Percentiles rank a stretch among this genome's conserved stretches.
phyloP scores from a whole-genome alignment of 495 filamentous ascomycete species.

The Amniculicola lignicola region DNA sequence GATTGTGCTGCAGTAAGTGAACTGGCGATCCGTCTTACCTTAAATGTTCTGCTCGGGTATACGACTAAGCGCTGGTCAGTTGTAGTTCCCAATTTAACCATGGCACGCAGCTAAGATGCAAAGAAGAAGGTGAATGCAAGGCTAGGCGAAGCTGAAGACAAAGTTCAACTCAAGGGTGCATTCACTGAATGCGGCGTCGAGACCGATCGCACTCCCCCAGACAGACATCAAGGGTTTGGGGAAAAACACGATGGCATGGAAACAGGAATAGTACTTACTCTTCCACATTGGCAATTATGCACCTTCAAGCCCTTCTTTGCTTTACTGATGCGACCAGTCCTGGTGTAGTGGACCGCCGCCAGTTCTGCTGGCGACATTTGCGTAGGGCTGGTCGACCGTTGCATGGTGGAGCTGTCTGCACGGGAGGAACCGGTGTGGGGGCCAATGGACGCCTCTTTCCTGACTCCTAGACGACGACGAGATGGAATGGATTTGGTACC shows the following conservation, averaged over 20 bases:
- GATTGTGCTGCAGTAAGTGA: not conserved
- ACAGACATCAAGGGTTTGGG: not conserved
- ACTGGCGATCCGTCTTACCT: slow-evolving; percentile 49
- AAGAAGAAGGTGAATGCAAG: not conserved
- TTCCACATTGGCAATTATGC: slow-evolving; percentile 43
- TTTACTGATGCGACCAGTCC: slow-evolving; percentile 43
- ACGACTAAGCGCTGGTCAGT: slow-evolving; percentile 34
- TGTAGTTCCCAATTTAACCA: not conserved
- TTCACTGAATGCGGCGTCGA: not conserved
- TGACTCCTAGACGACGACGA: slow-evolving; percentile 30
- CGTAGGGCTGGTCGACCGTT: slow-evolving; percentile 30
- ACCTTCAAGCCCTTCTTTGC: slow-evolving; percentile 43
- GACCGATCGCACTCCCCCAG: slow-evolving; percentile 9
- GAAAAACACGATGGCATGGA: not conserved
- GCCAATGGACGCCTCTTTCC: slow-evolving; percentile 27
- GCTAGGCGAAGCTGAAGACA: not conserved
- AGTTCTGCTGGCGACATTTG: slow-evolving; percentile 26
- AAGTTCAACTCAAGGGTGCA: not conserved
- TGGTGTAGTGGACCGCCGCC: slow-evolving; percentile 36
- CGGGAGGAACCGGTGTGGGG: slow-evolving; percentile 33
- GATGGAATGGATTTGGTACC: slow-evolving; percentile 24
- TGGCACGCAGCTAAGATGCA: not conserved
- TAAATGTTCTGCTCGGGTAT: slow-evolving; percentile 80
- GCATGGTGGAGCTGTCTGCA: slow-evolving; percentile 31
- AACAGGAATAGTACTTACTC: slow-evolving; percentile 34